Conservation (phyloP, 2,329 filamentous ascomycete genomes). For the Fonsecaea monophora region DNA sequence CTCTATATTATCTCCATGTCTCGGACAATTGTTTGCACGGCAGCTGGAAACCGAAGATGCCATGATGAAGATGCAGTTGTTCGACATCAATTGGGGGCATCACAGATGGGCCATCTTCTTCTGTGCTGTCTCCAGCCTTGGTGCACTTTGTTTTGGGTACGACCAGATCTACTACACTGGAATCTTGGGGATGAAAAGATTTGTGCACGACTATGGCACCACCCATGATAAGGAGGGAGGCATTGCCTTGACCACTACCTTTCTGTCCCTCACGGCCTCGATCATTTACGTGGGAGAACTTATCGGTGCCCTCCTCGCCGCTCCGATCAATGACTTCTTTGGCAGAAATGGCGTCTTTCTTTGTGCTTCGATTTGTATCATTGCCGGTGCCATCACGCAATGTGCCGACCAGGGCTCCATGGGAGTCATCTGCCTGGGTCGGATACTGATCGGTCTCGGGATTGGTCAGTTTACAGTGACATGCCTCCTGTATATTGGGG, state of each 20-base stretch:
- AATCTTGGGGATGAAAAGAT: conserved; percentile 42
- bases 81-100: conserved; percentile 24
- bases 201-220: conserved; percentile 42
- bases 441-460: conserved; percentile 43
- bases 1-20: not conserved
- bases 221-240: conserved; percentile 34
- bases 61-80: conserved; percentile 17
- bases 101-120: conserved; percentile 41
- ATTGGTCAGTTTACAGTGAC: conserved; percentile 46
- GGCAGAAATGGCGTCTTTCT: conserved; percentile 48
- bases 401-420: conserved; percentile 33
- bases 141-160: conserved; percentile 44
- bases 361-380: conserved; percentile 45
- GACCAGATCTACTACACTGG: conserved; percentile 45
- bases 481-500: conserved; percentile 45
- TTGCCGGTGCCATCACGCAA: conserved; percentile 44
- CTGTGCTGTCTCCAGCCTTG: conserved; percentile 42
- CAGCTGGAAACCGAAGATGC: not conserved
- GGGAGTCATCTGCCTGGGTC: conserved; percentile 42
- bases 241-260: conserved; percentile 39
- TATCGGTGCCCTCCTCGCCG: conserved; percentile 46
- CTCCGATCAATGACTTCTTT: conserved; percentile 48
- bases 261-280: conserved; percentile 47
- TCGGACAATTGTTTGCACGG: not conserved
- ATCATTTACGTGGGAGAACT: conserved; percentile 52